Conservation (phyloP, 2,329 filamentous ascomycete species). For the Didymosphaeria variabile region DNA sequence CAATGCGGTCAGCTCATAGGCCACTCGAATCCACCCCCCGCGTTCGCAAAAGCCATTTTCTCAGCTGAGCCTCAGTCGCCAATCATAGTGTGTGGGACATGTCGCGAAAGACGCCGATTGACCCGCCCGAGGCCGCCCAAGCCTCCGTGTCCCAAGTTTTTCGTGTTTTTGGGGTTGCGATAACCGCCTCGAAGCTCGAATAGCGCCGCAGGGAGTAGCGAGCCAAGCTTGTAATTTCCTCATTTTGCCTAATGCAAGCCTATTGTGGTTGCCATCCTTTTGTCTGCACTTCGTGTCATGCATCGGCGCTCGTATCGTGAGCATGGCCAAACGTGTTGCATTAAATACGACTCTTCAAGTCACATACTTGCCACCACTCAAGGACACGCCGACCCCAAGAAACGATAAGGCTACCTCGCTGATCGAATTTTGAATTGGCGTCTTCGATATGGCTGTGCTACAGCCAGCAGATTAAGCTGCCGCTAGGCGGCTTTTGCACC, state of each 20-base stretch:
- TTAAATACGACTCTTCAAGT: conserved; percentile 9
- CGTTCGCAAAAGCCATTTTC: conserved; percentile 19
- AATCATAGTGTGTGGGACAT: conserved; percentile 11
- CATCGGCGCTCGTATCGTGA: conserved; percentile 18
- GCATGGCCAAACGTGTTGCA: conserved; percentile 13
- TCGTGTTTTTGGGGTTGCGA: conserved; percentile 1
- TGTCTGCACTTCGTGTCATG: conserved; percentile 20
- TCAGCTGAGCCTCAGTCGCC: conserved; percentile 23
- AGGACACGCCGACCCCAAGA: not conserved
- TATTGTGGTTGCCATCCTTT: conserved; percentile 21
- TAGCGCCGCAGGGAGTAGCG: conserved; percentile 34
- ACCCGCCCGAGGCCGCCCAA: conserved; percentile 19
- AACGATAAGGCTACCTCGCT: not conserved
- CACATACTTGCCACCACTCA: not conserved
- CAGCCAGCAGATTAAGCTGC: conserved; percentile 19
- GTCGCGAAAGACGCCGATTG: conserved; percentile 1
- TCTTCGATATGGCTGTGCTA: conserved; percentile 28
- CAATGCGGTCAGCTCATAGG: conserved; percentile 19
- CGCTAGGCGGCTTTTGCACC: conserved; percentile 11
- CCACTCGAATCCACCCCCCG: conserved; percentile 18
- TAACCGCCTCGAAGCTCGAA: conserved; percentile 6
- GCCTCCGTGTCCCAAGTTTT: conserved; percentile 20
- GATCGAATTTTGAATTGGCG: conserved; percentile 13
- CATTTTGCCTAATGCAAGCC: conserved; percentile 18
- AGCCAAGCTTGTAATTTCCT: conserved; percentile 31